phyloP scores from a whole-genome alignment of 2,329 filamentous ascomycete genomes.

The Westerdykella ornata region DNA sequence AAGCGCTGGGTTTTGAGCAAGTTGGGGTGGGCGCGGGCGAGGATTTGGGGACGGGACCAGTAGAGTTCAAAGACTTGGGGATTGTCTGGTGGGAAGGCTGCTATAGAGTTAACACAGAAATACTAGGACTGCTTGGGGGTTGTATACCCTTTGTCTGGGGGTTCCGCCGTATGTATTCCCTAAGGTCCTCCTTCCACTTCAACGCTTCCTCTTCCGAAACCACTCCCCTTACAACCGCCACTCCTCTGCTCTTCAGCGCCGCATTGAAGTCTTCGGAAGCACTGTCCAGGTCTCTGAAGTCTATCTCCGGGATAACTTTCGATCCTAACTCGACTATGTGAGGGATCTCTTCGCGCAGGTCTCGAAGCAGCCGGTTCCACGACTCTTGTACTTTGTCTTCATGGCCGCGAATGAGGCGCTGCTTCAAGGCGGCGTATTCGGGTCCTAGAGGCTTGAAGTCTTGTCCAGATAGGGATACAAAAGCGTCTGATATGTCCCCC shows the following conservation, averaged over 20 bases:
- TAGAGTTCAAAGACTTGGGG: conserved; percentile 49
- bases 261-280: conserved; percentile 51
- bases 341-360: conserved; percentile 42
- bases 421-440: conserved; percentile 43
- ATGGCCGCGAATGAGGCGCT: conserved; percentile 39
- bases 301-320: conserved; percentile 42
- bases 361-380: conserved; percentile 42
- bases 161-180: conserved; percentile 42
- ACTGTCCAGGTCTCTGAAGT: conserved; percentile 43
- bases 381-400: conserved; percentile 45
- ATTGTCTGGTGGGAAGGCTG: conserved; percentile 44
- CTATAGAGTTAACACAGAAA: neutral
- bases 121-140: too few species aligned
- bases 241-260: conserved; percentile 53
- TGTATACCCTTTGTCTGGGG: conserved; percentile 38
- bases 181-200: conserved; percentile 41
- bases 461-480: conserved; percentile 45
- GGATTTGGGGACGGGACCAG: conserved; percentile 44
- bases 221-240: conserved; percentile 44
- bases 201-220: conserved; percentile 41
- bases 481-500: conserved; percentile 47
- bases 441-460: conserved; percentile 41
- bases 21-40: conserved; percentile 43
- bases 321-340: conserved; percentile 40
- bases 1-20: conserved; percentile 44